phyloP scores from a whole-genome alignment of 2,329 filamentous ascomycete species.

The Talaromyces sp. region DNA sequence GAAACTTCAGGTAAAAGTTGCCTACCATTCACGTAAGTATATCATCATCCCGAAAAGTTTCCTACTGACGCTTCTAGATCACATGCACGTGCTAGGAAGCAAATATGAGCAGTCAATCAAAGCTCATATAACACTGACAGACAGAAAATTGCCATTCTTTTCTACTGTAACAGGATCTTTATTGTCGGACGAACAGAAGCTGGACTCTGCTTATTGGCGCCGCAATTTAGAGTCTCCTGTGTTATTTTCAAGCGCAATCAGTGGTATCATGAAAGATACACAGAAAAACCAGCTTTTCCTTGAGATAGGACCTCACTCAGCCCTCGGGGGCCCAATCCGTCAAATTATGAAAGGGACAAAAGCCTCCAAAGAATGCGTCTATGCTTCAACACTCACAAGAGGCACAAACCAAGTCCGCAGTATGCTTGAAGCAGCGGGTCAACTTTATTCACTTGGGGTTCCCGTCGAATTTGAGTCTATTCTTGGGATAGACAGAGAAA shows the following conservation, averaged over 20 bases:
- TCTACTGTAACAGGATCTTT: background rate
- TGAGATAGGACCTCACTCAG: slow-evolving; percentile 14
- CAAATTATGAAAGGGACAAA: background rate
- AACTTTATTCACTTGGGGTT: slow-evolving; percentile 17
- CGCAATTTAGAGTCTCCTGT: slow-evolving; percentile 9
- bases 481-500: background rate
- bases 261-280: background rate
- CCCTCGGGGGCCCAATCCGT: slow-evolving; percentile 14
- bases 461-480: background rate
- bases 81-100: slow-evolving; percentile 11
- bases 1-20: background rate
- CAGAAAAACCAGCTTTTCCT: background rate
- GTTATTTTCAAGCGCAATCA: slow-evolving; percentile 4
- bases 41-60: background rate
- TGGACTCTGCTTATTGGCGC: background rate
- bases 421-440: background rate
- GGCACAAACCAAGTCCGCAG: slow-evolving; percentile 1
- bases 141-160: background rate
- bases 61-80: background rate
- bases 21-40: slow-evolving; percentile 4
- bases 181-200: background rate
- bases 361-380: background rate
- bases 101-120: background rate
- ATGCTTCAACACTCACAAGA: background rate
- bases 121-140: background rate